Evolutionary conservation across 345 rosid species (phyloP).

Genomic region (Murraya koenigii): DNA sequence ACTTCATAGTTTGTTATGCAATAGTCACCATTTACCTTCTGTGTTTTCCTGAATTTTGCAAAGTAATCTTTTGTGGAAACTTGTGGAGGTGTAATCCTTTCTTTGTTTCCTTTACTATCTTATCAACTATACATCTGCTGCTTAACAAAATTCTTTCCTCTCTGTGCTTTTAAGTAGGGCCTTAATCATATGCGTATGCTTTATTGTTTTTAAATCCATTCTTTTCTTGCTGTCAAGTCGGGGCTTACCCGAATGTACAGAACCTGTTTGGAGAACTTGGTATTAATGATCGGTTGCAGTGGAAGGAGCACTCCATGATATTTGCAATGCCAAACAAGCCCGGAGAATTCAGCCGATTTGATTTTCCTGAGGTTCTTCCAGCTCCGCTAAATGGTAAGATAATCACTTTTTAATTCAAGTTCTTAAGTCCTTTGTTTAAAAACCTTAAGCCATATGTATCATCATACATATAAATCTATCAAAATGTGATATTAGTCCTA

Average conservation of each 20-base stretch:
- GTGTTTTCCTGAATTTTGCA: background rate
- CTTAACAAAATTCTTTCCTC: background rate
- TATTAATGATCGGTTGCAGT: conserved; percentile 81
- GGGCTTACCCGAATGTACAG: conserved; percentile 94
- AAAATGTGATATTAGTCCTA: background rate
- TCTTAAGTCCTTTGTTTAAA: background rate
- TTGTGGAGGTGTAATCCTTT: background rate
- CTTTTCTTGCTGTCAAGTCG: conserved; percentile 52
- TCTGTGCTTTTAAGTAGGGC: background rate
- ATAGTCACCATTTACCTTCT: background rate
- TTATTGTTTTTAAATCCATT: conserved; percentile 9
- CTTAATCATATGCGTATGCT: background rate
- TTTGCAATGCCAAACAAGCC: conserved; percentile 98
- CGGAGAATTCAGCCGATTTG: conserved; percentile 94
- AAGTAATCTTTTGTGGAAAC: background rate
- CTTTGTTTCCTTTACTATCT: background rate
- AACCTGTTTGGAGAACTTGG: conserved; percentile 94
- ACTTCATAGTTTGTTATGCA: background rate
- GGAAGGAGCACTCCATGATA: conserved; percentile 99
- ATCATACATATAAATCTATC: background rate
- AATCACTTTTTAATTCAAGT: background rate
- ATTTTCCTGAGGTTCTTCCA: conserved; percentile 80
- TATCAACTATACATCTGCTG: background rate
- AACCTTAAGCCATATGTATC: background rate
- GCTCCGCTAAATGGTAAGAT: conserved; percentile 88